Conservation (phyloP, 805 yeast species). For the Saccharomyces mikatae region DNA sequence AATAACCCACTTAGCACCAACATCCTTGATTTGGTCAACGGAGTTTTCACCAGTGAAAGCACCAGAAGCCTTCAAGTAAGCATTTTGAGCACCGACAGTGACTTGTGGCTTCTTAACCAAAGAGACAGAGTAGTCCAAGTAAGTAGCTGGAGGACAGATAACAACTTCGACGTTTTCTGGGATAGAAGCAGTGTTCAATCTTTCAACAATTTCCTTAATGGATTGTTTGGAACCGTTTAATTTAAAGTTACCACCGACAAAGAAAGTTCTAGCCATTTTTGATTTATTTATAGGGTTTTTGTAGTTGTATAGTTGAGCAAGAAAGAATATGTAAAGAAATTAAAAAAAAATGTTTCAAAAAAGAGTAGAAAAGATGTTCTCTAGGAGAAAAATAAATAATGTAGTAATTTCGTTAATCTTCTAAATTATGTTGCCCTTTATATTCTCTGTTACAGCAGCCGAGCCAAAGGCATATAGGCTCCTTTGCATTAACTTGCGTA, state of each 20-base stretch:
- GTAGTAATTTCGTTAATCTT: neutral
- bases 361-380: neutral
- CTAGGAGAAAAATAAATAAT: neutral
- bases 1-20: slow-evolving; percentile 89
- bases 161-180: slow-evolving; percentile 84
- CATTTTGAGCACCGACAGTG: slow-evolving; percentile 84
- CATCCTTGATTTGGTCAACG: slow-evolving; percentile 79
- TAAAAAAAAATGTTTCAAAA: neutral
- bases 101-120: slow-evolving; percentile 65
- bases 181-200: slow-evolving; percentile 70
- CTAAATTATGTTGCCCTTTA: neutral
- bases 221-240: slow-evolving; percentile 91
- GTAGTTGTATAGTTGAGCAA: neutral
- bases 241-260: slow-evolving; percentile 99
- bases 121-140: slow-evolving; percentile 68
- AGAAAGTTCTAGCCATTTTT: slow-evolving; percentile 74
- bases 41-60: slow-evolving; percentile 98
- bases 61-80: slow-evolving; percentile 81
- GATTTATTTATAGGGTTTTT: slow-evolving; percentile 1
- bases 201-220: slow-evolving; percentile 72
- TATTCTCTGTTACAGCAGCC: neutral
- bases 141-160: slow-evolving; percentile 92
- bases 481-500: neutral
- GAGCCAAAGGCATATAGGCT: neutral
- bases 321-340: neutral